Evolutionary conservation across 106 monocot genomes (phyloP), one percentile per base, ranked within the genome.

Genomic region (Allium cepa): DNA sequence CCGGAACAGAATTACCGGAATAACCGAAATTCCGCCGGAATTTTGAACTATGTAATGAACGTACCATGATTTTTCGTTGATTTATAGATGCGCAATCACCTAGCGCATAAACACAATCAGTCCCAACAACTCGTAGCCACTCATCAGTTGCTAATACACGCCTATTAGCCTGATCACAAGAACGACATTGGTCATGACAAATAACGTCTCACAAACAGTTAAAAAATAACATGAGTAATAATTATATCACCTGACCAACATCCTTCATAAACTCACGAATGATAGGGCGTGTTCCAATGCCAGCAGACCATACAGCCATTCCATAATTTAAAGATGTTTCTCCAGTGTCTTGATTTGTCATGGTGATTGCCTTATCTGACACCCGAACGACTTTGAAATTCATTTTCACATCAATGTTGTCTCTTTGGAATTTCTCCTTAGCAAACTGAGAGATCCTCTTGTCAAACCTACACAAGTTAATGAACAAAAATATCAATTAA

Each of bases 261-360:
- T 85, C 63, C 67, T 88, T 86, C 93, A 93, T 93, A 49, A 88
- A 81, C 63, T 88, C 86, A 58, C 77, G 60, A 55, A 93, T 93
- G 63, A 93, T 53, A 28, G 93, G 83, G 14, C 93, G 85, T 0
- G 93, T 84, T 9, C 88, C 93, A 71, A 93, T 86, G 60, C 93
- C 93, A 68, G 93, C 82, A 52, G 93, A 93, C 93, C 93, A 93
- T 49, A 93, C 92, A 75, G 74, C 78, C 88, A 92, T 88, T 49
- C 92, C 92, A 64, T 88, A 92, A 16, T 87, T 82, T 16, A 77
- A 61, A 70, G 57, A 45, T 53, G 79, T 67, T 59, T 81, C 78
- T 27, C 80, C 88, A 46, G 73, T 70, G 11, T 60, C 45, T 14
- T 69, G 36, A 57, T 79, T 77, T 60, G 76, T 63, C 87, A 88